Conservation (phyloP, 2,329 filamentous ascomycete genomes). For the Lachnellula subtilissima region DNA sequence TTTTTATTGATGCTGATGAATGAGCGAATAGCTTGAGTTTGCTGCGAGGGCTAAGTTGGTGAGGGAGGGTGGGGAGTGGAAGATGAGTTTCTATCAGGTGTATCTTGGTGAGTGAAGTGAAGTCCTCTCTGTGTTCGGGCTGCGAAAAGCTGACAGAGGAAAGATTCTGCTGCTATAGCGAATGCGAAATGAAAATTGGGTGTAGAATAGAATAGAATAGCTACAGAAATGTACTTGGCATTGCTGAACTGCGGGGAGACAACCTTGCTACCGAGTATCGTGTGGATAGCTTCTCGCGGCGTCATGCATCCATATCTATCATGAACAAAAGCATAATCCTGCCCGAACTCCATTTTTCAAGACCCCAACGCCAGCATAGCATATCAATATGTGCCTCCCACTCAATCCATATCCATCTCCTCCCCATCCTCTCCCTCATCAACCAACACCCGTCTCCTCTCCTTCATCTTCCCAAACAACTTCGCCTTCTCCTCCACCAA, state of each 20-base stretch:
- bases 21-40: conserved; percentile 23
- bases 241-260: not conserved
- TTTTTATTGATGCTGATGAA: not conserved
- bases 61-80: conserved; percentile 24
- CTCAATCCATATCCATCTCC: conserved; percentile 43
- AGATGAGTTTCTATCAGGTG: conserved; percentile 28
- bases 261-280: too few relatives aligned
- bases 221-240: not conserved
- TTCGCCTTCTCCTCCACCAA: conserved; percentile 39
- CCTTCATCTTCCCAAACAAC: conserved; percentile 37
- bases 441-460: conserved; percentile 36
- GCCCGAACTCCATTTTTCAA: conserved; percentile 11
- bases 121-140: not conserved
- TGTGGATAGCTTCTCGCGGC: not conserved
- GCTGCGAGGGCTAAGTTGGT: conserved; percentile 25
- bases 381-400: conserved; percentile 12
- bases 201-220: too few relatives aligned
- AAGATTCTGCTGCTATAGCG: conserved; percentile 21
- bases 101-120: conserved; percentile 21
- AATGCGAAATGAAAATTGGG: conserved; percentile 16
- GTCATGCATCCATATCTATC: not conserved
- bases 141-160: not conserved
- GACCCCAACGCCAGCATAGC: not conserved
- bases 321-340: not conserved
- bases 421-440: conserved; percentile 36